phyloP scores from a whole-genome alignment of 176 grass and related monocot genomes.

The Leersia perrieri region DNA sequence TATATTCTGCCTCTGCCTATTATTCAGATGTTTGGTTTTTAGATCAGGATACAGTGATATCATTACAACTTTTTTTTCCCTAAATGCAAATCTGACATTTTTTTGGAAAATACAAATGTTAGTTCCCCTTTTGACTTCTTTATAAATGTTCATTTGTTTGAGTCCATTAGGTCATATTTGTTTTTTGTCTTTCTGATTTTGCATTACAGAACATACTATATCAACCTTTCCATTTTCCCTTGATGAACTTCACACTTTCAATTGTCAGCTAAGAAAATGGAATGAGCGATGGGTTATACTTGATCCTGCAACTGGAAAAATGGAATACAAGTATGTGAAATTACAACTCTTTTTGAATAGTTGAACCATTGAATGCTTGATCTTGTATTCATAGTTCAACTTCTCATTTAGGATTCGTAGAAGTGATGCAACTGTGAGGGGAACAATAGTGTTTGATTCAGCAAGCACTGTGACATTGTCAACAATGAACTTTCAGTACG shows the following conservation, averaged over 20 bases:
- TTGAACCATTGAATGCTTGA: not conserved
- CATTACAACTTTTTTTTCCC: not conserved
- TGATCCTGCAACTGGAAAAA: slow-evolving; percentile 86
- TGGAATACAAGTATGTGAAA: slow-evolving; percentile 88
- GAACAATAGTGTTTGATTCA: slow-evolving; percentile 68
- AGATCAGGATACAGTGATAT: not conserved
- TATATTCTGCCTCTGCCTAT: not conserved
- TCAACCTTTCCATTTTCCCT: not conserved
- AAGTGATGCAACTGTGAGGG: slow-evolving; percentile 58
- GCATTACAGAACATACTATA: not conserved
- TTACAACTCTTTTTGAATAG: not conserved
- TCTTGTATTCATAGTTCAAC: slow-evolving; percentile 26
- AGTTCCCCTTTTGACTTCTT: not conserved
- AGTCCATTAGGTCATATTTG: not conserved
- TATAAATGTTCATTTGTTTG: not conserved
- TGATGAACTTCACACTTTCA: slow-evolving; percentile 24
- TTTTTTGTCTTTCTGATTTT: not conserved
- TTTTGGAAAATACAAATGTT: not conserved
- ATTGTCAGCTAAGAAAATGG: slow-evolving; percentile 84
- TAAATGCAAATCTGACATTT: not conserved
- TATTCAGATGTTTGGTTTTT: not conserved
- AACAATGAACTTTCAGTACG: slow-evolving; percentile 73
- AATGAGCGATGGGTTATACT: slow-evolving; percentile 95
- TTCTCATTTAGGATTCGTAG: slow-evolving; percentile 52
- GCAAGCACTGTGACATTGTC: slow-evolving; percentile 63